Evolutionary conservation across 352 stramenopile species (phyloP).

Genomic region (Globisporangium lucens): DNA sequence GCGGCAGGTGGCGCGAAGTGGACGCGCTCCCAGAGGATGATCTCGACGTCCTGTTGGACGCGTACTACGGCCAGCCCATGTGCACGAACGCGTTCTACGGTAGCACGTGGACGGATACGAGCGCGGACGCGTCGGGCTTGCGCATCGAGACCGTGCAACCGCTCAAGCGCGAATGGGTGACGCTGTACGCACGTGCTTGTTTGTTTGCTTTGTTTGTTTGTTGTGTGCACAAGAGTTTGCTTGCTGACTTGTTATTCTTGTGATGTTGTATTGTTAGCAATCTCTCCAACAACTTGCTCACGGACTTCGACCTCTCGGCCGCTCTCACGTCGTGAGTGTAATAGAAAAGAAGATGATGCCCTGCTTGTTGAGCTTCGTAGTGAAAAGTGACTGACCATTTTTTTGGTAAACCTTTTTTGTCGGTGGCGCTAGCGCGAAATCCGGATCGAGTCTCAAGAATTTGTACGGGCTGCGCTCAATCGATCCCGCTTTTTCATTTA

Average conservation of each 20-base stretch:
- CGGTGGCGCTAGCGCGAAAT: background rate
- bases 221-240: background rate
- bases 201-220: background rate
- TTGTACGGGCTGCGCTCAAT: slow-evolving; percentile 1
- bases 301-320: slow-evolving; percentile 12
- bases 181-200: background rate
- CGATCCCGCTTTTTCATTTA: background rate
- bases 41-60: background rate
- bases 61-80: background rate
- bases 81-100: slow-evolving; percentile 14
- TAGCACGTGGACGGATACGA: background rate
- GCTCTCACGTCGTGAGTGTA: background rate
- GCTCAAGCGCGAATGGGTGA: slow-evolving; percentile 2
- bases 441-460: background rate
- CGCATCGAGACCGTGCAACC: slow-evolving; percentile 6
- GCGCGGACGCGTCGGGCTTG: slow-evolving; percentile 3
- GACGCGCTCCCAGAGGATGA: background rate
- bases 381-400: background rate
- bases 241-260: background rate
- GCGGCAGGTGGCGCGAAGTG: slow-evolving; percentile 5
- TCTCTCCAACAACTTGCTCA: slow-evolving; percentile 17
- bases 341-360: background rate
- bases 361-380: background rate
- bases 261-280: slow-evolving; percentile 3
- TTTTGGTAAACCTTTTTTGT: background rate